A percentile compares a stretch with the other conserved stretches of the same genome.
Conservation (phyloP, 192 early-diverging fungal species). For the Coemansia sp. region DNA sequence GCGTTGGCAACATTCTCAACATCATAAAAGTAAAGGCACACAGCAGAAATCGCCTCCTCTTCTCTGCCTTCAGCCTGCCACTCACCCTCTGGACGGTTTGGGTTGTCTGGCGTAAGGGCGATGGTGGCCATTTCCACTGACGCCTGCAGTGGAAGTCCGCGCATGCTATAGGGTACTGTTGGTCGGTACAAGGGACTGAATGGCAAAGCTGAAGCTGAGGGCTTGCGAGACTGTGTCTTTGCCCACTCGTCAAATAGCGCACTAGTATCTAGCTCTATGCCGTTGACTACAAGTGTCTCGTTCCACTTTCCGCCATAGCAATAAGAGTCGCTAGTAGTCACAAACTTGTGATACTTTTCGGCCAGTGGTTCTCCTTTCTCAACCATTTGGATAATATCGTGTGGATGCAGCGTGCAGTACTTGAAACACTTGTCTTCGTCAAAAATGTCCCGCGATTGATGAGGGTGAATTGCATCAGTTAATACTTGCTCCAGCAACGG, state of each 20-base stretch:
- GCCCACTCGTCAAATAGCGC: not conserved
- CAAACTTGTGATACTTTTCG: not conserved
- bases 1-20: constrained; percentile 63
- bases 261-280: not conserved
- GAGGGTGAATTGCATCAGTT: constrained; percentile 14
- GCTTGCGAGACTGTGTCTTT: constrained; percentile 17
- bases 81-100: constrained; percentile 52
- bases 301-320: not conserved
- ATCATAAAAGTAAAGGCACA: constrained; percentile 74
- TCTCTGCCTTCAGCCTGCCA: constrained; percentile 78
- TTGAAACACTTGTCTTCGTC: not conserved
- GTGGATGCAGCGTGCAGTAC: constrained; percentile 4
- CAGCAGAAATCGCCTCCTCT: constrained; percentile 70
- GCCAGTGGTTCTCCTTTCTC: not conserved
- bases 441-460: not conserved
- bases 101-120: constrained; percentile 66
- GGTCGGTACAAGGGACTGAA: constrained; percentile 30
- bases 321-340: not conserved
- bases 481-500: constrained; percentile 57
- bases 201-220: constrained; percentile 14
- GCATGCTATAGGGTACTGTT: constrained; percentile 29
- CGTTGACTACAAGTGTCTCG: not conserved
- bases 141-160: constrained; percentile 57
- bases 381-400: not conserved
- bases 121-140: constrained; percentile 75